Conservation (phyloP, 2,329 filamentous ascomycete species). For the Chrysoporthe deuterocubensis region DNA sequence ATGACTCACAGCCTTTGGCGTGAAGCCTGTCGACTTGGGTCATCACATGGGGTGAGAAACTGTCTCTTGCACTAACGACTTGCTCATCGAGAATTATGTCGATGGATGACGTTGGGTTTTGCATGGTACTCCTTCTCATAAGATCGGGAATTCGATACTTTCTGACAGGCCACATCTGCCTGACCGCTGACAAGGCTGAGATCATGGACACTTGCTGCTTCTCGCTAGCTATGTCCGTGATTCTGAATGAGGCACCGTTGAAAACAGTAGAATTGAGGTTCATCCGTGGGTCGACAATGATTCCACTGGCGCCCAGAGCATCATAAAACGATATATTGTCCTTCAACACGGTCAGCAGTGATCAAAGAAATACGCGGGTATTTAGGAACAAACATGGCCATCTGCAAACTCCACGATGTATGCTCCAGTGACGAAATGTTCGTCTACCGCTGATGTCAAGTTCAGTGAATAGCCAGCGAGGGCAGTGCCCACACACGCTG, state of each 20-base stretch:
- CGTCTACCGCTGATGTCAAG: not conserved
- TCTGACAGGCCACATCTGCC: conserved; percentile 38
- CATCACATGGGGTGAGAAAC: conserved; percentile 37
- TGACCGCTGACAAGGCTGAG: conserved; percentile 33
- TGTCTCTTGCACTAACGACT: conserved; percentile 17
- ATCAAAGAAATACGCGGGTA: not conserved
- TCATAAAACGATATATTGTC: conserved; percentile 31
- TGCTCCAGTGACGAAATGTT: conserved; percentile 17
- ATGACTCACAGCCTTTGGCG: conserved; percentile 38
- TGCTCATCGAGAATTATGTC: not conserved
- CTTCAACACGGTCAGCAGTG: not conserved
- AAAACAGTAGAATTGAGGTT: conserved; percentile 32
- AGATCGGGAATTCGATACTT: conserved; percentile 25
- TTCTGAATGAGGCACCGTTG: conserved; percentile 32
- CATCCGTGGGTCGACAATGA: conserved; percentile 30
- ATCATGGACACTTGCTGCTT: conserved; percentile 31
- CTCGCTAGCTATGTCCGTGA: conserved; percentile 20
- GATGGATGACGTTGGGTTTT: conserved; percentile 1
- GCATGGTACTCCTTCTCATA: not conserved
- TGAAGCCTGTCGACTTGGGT: conserved; percentile 46
- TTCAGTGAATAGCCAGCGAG: not conserved
- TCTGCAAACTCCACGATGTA: conserved; percentile 35
- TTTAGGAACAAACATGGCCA: conserved; percentile 20
- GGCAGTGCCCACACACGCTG: conserved; percentile 12
- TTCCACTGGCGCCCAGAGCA: conserved; percentile 25